Evolutionary conservation across 768 basidiomycete species (phyloP).

Genomic region (Naganishia randhawae): DNA sequence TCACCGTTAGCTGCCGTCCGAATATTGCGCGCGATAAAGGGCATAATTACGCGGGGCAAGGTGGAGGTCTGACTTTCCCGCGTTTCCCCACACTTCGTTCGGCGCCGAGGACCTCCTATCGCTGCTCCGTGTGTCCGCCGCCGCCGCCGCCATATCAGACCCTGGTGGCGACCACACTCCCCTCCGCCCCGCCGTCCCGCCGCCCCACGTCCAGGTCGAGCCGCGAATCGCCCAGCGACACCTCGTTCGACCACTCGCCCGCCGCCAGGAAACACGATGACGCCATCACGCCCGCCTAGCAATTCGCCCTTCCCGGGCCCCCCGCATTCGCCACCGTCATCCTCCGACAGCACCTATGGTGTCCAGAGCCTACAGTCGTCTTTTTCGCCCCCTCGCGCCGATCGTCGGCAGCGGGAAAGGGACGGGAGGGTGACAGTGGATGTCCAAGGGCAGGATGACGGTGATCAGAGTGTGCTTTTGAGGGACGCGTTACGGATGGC

Average conservation of each 20-base stretch:
- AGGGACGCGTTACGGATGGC: slow-evolving; percentile 9
- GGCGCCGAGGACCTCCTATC: neutral
- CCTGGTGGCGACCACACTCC: no score
- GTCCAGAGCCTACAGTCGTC: slow-evolving; percentile 4
- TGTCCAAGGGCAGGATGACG: neutral
- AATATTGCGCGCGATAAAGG: no score
- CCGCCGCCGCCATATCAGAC: neutral
- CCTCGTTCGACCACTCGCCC: neutral
- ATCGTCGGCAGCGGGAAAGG: neutral
- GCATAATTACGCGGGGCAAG: no score
- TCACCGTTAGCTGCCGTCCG: no score
- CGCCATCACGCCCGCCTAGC: slow-evolving; percentile 5
- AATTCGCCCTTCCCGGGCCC: neutral
- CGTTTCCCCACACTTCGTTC: neutral
- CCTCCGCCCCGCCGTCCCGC: no score
- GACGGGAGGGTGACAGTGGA: no score
- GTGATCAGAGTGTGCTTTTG: slow-evolving; percentile 2
- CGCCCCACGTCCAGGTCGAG: no score
- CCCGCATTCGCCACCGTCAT: neutral
- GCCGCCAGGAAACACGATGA: neutral
- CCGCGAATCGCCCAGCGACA: neutral
- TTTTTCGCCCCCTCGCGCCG: neutral
- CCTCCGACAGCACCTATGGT: neutral
- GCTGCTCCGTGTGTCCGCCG: neutral
- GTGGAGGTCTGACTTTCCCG: slow-evolving; percentile 7